Percentiles rank a stretch among this genome's conserved stretches.
These are phyloP conservation scores for Leccinum pachyderme DNA, from an alignment of 1,284 basidiomycete species.

Conservation along the genomic window DNA sequence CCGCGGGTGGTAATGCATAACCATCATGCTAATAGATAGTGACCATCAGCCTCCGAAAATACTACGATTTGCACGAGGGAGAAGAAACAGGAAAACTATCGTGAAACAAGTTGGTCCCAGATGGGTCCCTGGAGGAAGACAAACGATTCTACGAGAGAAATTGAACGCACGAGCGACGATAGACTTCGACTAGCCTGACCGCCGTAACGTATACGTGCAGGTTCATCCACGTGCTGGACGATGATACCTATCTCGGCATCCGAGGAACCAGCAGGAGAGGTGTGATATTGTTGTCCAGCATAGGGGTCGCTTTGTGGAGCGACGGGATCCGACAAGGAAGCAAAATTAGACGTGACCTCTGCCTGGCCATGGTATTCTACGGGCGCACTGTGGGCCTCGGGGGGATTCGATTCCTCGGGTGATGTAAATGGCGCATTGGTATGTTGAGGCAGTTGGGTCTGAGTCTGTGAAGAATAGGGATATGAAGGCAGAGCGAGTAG, in stretches of 20 bases:
- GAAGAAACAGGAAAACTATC: neutral
- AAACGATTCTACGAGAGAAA: neutral
- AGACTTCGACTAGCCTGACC: slow-evolving; percentile 16
- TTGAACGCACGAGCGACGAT: slow-evolving; percentile 28
- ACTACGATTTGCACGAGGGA: neutral
- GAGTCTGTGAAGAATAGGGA: slow-evolving; percentile 1
- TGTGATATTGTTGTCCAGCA: slow-evolving; percentile 6
- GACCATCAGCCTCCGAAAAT: slow-evolving; percentile 4
- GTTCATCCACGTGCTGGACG: slow-evolving; percentile 14
- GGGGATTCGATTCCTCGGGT: neutral
- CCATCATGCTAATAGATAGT: slow-evolving; percentile 17
- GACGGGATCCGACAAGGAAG: slow-evolving; percentile 5
- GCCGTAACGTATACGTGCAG: slow-evolving; percentile 13
- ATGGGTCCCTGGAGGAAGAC: neutral
- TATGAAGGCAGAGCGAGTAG: slow-evolving; percentile 20
- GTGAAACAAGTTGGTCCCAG: neutral
- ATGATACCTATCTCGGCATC: slow-evolving; percentile 14
- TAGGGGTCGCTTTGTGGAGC: slow-evolving; percentile 6
- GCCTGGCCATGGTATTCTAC: slow-evolving; percentile 4
- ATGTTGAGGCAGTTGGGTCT: slow-evolving; percentile 7
- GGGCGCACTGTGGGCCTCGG: neutral
- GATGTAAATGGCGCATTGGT: neutral
- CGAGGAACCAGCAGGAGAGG: slow-evolving; percentile 2
- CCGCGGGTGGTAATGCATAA: slow-evolving; percentile 1
- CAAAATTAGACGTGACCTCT: neutral